phyloP scores from a whole-genome alignment of 495 filamentous ascomycete species.

The Sabuloglossum arenarium region DNA sequence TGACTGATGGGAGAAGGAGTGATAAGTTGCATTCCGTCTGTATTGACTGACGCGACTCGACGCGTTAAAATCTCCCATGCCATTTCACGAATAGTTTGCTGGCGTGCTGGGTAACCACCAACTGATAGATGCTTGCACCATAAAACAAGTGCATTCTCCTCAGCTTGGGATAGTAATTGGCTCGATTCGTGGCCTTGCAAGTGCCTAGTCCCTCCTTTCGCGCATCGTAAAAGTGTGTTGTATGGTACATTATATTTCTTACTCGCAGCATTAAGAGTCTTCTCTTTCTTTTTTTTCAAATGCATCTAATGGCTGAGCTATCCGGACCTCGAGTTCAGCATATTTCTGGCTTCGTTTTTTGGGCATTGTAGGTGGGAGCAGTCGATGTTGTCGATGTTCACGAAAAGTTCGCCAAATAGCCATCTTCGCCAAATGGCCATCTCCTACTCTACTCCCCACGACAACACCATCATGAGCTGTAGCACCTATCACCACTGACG shows the following conservation, averaged over 20 bases:
- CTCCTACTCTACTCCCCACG: background rate
- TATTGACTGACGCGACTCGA: background rate
- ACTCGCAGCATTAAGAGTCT: background rate
- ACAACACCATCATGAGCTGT: too few species aligned
- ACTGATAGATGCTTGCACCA: background rate
- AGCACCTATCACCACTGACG: too few species aligned
- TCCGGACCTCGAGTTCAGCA: background rate
- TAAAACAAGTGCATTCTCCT: background rate
- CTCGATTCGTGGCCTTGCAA: slow-evolving; percentile 1
- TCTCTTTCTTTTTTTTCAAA: background rate
- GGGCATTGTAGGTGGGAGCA: background rate
- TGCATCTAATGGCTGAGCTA: background rate
- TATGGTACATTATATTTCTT: background rate
- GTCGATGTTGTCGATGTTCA: background rate
- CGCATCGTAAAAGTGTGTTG: background rate
- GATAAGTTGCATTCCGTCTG: background rate
- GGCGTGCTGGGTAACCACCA: background rate
- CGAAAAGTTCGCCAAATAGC: background rate
- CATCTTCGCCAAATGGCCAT: background rate
- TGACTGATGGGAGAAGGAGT: background rate
- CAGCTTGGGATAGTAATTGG: background rate
- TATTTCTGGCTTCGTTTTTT: background rate
- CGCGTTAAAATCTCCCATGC: background rate
- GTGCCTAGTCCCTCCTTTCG: background rate
- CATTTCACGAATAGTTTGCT: background rate